These are phyloP conservation scores for Tetrapisispora arboricola DNA, from an alignment of 805 yeast genomes.

Conservation along the genomic window DNA sequence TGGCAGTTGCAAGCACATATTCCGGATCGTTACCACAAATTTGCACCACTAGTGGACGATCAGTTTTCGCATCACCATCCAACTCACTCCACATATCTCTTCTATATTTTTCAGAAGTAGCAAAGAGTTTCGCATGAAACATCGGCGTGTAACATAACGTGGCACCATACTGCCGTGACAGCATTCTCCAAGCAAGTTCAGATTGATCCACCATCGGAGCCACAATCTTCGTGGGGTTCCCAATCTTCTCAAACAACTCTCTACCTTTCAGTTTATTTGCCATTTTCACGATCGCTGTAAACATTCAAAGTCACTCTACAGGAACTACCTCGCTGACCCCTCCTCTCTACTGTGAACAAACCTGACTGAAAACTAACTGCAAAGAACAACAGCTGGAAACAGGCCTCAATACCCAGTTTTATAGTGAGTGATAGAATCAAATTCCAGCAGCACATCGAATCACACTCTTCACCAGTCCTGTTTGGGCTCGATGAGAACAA, in stretches of 20 bases:
- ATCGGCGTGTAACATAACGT: constrained; percentile 92
- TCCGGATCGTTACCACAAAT: constrained; percentile 96
- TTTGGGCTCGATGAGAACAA: no score
- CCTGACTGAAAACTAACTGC: no score
- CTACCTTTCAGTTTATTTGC: constrained; percentile 41
- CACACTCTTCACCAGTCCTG: no score
- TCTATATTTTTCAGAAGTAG: constrained; percentile 73
- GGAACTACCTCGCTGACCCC: no score
- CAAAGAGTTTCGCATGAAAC: constrained; percentile 89
- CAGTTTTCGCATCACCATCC: constrained; percentile 63
- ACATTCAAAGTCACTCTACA: no score
- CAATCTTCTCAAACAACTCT: constrained; percentile 56
- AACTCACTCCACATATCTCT: constrained; percentile 56
- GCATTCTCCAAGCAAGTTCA: constrained; percentile 88
- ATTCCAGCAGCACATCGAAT: no score
- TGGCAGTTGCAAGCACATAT: constrained; percentile 69
- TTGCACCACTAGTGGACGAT: constrained; percentile 86
- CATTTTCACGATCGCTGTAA: not conserved
- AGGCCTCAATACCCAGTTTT: no score
- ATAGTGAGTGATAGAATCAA: no score
- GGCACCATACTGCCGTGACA: constrained; percentile 85
- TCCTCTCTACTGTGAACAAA: no score
- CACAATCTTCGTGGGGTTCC: constrained; percentile 71
- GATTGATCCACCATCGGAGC: constrained; percentile 99
- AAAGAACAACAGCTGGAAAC: no score